phyloP scores from a whole-genome alignment of 1,284 basidiomycete species.

The Trichosporon ovoides region DNA sequence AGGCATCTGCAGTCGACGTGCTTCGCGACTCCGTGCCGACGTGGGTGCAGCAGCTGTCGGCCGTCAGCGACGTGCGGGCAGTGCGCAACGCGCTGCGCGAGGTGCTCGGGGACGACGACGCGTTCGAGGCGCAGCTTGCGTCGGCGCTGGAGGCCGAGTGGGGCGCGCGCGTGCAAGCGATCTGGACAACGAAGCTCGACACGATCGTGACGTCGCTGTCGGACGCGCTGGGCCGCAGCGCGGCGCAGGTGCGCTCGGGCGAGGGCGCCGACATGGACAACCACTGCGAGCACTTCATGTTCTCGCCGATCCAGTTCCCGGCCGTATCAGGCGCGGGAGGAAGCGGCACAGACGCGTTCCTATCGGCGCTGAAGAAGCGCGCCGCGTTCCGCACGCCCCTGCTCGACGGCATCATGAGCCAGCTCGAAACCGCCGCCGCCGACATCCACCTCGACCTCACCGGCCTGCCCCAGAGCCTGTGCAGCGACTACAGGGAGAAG shows the following conservation, averaged over 20 bases:
- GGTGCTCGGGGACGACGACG: constrained; percentile 25
- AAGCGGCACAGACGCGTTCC: constrained; percentile 35
- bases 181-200: constrained; percentile 41
- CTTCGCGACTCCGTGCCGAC: constrained; percentile 30
- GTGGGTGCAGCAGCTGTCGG: constrained; percentile 35
- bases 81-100: constrained; percentile 25
- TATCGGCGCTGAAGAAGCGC: constrained; percentile 34
- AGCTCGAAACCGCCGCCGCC: constrained; percentile 31
- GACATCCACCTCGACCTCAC: constrained; percentile 36
- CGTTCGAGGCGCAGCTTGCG: constrained; percentile 27
- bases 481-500: constrained; percentile 26
- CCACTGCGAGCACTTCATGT: constrained; percentile 37
- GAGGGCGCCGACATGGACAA: constrained; percentile 9
- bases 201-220: constrained; percentile 26
- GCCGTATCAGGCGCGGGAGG: constrained; percentile 20
- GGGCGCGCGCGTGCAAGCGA: constrained; percentile 34
- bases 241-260: constrained; percentile 23
- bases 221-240: constrained; percentile 21
- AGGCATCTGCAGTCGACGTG: constrained; percentile 24
- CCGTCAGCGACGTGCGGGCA: constrained; percentile 42
- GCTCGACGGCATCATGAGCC: constrained; percentile 34
- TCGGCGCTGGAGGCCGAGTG: constrained; percentile 38
- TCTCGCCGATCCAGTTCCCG: constrained; percentile 39
- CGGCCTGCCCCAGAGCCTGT: constrained; percentile 24
- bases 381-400: constrained; percentile 37